Evolutionary conservation across 148 eudicot genomes (phyloP).

Genomic region (Vaccinium myrtillus): DNA sequence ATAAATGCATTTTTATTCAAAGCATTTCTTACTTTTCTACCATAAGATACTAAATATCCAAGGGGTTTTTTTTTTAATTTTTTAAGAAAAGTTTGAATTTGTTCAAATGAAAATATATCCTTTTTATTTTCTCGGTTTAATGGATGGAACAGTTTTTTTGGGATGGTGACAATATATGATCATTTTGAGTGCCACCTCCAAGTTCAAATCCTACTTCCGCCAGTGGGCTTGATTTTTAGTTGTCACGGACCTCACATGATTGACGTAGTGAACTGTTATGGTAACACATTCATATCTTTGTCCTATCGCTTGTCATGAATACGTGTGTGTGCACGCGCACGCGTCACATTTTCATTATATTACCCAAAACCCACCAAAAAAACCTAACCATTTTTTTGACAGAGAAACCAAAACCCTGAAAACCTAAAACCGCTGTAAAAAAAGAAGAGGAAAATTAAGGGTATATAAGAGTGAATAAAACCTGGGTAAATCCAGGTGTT

Average conservation of each 20-base stretch:
- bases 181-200: no score
- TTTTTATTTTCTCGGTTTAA: no score
- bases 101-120: no score
- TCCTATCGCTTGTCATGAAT: not conserved
- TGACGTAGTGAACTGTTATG: not conserved
- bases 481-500: constrained; percentile 96
- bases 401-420: not conserved
- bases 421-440: not conserved
- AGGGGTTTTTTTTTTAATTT: no score
- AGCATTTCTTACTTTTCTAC: no score
- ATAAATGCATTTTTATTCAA: no score
- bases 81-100: no score
- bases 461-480: constrained; percentile 9
- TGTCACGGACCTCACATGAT: not conserved
- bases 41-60: no score
- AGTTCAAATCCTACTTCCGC: no score
- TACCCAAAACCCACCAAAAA: not conserved
- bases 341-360: not conserved
- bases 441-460: not conserved
- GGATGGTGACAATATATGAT: no score
- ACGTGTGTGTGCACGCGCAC: not conserved
- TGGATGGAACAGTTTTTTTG: no score
- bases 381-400: not conserved
- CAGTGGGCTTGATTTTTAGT: not conserved
- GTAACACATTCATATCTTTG: not conserved